These are phyloP conservation scores for Liriodendron chinense DNA, from an alignment of 164 flowering plant species.

Conservation along the genomic window DNA sequence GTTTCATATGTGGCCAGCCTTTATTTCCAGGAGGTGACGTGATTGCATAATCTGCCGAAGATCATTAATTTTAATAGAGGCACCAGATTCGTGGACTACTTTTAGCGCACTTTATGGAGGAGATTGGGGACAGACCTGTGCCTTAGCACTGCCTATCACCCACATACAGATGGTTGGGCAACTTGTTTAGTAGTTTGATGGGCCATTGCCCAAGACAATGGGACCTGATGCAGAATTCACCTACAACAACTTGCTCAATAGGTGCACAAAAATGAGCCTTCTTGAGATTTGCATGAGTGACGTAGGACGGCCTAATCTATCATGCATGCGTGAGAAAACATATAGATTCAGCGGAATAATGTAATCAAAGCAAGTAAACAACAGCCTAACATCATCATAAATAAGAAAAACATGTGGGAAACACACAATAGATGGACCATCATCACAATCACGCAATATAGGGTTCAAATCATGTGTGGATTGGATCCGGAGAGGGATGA, in stretches of 20 bases:
- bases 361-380: too few species aligned
- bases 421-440: too few species aligned
- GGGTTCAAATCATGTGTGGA: too few species aligned
- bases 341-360: too few species aligned
- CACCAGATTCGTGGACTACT: not conserved
- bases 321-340: too few species aligned
- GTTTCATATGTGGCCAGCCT: not conserved
- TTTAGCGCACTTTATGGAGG: not conserved
- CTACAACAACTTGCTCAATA: not conserved
- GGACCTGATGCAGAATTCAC: not conserved
- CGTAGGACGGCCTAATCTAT: too few species aligned
- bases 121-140: not conserved
- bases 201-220: not conserved
- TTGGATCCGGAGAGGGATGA: too few species aligned
- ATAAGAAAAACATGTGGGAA: too few species aligned
- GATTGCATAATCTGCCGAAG: not conserved
- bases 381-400: too few species aligned
- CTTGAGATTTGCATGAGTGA: not conserved
- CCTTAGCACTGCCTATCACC: not conserved
- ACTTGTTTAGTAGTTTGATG: not conserved
- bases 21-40: not conserved
- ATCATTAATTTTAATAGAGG: not conserved
- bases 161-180: slow-evolving; percentile 8
- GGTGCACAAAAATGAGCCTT: not conserved
- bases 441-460: too few species aligned